These are phyloP conservation scores for Monascus ruber DNA, from an alignment of 2,329 filamentous ascomycete species.

Conservation along the genomic window DNA sequence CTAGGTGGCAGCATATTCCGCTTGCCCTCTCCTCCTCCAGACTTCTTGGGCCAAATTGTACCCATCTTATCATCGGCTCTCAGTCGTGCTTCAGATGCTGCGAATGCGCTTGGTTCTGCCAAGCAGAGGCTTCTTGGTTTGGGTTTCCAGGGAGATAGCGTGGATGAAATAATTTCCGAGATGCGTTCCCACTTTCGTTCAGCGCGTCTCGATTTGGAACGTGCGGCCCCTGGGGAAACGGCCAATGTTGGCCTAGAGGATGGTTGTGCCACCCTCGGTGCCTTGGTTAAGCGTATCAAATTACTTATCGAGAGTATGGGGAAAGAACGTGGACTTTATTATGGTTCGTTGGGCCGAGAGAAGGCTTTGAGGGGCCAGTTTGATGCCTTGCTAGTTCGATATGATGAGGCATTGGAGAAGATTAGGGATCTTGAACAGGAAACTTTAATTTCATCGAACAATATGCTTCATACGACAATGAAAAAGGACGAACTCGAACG, in stretches of 20 bases:
- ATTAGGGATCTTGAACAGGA: slow-evolving; percentile 27
- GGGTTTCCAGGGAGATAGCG: slow-evolving; percentile 25
- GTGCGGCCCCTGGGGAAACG: slow-evolving; percentile 33
- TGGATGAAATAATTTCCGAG: slow-evolving; percentile 21
- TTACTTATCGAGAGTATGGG: slow-evolving; percentile 22
- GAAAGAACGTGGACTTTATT: slow-evolving; percentile 19
- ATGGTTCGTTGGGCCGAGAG: slow-evolving; percentile 27
- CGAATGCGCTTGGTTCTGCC: slow-evolving; percentile 23
- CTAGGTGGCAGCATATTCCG: slow-evolving; percentile 10
- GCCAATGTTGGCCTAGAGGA: slow-evolving; percentile 24
- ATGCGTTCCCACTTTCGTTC: slow-evolving; percentile 30
- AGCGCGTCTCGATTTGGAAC: slow-evolving; percentile 34
- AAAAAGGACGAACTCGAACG: slow-evolving; percentile 31
- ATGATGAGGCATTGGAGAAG: slow-evolving; percentile 26
- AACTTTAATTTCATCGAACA: slow-evolving; percentile 31
- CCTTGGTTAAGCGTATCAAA: slow-evolving; percentile 29
- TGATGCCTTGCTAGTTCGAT: slow-evolving; percentile 27
- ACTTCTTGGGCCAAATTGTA: slow-evolving; percentile 27
- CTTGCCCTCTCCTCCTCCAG: slow-evolving; percentile 24
- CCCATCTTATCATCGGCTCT: slow-evolving; percentile 25
- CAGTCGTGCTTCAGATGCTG: slow-evolving; percentile 27
- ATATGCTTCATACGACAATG: slow-evolving; percentile 35
- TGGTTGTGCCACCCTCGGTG: slow-evolving; percentile 28
- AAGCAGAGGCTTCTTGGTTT: slow-evolving; percentile 25
- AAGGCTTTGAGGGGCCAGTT: slow-evolving; percentile 34